Evolutionary conservation across 257 asterid genomes (phyloP), one percentile per base, ranked within the genome.

Genomic region (Solanum commersonii): DNA sequence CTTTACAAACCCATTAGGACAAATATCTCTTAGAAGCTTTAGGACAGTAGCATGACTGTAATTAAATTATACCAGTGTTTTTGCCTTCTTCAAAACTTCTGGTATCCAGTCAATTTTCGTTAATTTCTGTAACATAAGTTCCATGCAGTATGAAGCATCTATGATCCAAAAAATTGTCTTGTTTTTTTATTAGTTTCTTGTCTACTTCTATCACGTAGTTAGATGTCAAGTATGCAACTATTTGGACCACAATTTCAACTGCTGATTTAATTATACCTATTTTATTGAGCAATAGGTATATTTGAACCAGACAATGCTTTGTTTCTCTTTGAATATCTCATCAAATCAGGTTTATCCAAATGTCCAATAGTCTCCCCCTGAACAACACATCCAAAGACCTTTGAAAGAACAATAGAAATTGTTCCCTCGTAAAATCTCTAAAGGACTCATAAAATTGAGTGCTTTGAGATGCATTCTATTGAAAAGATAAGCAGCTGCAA

Each of bases 91-190:
- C 46, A 95, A 29, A 10, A 90, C 91, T 6, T 88, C 88, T 27
- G 65, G 72, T 5, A 96, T 59, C 1, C 12, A 27, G 76, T 90
- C 81, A 78, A 87, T 87, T 4, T 2, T 52, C 10, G 67, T 49
- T 20, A 96, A 34, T 67, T 92, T 93, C 90, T 49, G 1, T 49
- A 49, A 49, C 59, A 49, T 49, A 15, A 46, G 59, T 49, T 15
- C 20, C 59, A 49, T 49, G 59, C 0, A 49, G 7, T 49, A 14
- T 0, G 20, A 49, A 49, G 2, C 22, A 15, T 49, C 59, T 91
- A 91, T 93, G 0, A 95, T 91, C 97, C 96, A 42, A 86, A 93
- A 94, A 1, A 93, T 9, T 0, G 89, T 76, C 70, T 90, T 88
- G 88, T 71, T 87, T 92, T 20, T 91, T 90, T 87, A 83, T 81